These are phyloP conservation scores for Alloteropsis angusta DNA, from an alignment of 202 grass and related monocot species.

Conservation along the genomic window DNA sequence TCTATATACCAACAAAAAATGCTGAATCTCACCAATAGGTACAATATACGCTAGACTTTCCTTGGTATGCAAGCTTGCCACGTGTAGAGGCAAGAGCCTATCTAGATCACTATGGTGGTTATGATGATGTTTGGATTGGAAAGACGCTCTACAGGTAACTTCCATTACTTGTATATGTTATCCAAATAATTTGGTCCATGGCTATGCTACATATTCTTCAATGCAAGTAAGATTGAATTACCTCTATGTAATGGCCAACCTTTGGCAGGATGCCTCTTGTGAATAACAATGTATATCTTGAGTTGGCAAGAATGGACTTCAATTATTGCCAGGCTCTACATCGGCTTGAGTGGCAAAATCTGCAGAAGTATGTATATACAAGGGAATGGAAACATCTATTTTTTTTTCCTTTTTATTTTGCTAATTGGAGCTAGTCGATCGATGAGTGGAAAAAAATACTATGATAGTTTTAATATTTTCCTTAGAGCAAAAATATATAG, in stretches of 20 bases:
- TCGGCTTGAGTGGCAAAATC: constrained; percentile 46
- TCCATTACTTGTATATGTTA: background rate
- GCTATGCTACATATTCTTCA: background rate
- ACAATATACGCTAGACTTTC: constrained; percentile 58
- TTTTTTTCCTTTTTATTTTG: too few species aligned
- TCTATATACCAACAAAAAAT: background rate
- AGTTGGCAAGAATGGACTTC: constrained; percentile 64
- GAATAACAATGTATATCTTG: constrained; percentile 53
- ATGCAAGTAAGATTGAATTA: background rate
- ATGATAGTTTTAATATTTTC: too few species aligned
- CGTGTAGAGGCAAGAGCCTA: constrained; percentile 68
- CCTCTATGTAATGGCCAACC: background rate
- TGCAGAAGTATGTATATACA: constrained; percentile 36
- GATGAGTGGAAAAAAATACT: too few species aligned
- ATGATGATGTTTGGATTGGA: constrained; percentile 66
- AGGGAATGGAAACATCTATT: too few species aligned
- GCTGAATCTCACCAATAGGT: constrained; percentile 30
- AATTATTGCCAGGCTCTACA: constrained; percentile 54
- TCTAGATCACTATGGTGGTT: constrained; percentile 68
- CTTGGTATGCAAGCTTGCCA: constrained; percentile 67
- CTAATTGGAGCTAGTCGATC: too few species aligned
- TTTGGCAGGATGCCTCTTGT: constrained; percentile 70
- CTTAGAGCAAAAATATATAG: too few species aligned
- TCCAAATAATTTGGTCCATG: background rate
- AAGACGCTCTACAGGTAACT: constrained; percentile 78